phyloP scores from a whole-genome alignment of 331 rosid species.

The Cydonia oblonga region DNA sequence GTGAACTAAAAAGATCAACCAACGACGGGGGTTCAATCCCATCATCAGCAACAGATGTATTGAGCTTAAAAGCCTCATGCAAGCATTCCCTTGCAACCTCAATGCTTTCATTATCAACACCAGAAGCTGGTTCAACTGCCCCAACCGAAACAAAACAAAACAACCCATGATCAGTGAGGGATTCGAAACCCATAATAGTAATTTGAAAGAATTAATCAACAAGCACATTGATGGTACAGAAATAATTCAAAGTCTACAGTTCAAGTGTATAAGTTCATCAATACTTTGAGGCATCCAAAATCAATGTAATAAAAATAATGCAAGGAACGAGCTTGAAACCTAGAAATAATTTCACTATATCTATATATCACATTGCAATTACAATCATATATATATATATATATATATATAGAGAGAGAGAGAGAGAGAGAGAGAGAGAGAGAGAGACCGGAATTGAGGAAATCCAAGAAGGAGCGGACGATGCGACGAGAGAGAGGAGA shows the following conservation, averaged over 20 bases:
- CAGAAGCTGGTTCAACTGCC: conserved; percentile 64
- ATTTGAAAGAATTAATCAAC: not conserved
- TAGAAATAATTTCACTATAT: not conserved
- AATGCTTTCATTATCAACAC: conserved; percentile 64
- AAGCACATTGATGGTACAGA: not conserved
- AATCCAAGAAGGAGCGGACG: conserved; percentile 62
- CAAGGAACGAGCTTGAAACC: not conserved
- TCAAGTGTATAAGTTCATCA: not conserved
- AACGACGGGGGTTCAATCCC: conserved; percentile 31
- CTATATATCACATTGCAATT: not conserved
- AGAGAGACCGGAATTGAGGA: conserved; percentile 51
- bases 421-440: not conserved
- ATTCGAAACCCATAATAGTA: not conserved
- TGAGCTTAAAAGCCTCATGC: conserved; percentile 52
- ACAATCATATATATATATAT: too few species aligned
- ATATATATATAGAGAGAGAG: not conserved
- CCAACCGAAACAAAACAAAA: conserved; percentile 7
- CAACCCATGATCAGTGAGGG: too few species aligned
- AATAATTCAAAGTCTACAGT: not conserved
- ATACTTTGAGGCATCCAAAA: not conserved
- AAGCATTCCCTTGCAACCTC: conserved; percentile 81
- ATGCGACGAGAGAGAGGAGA: conserved; percentile 75
- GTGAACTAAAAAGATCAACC: conserved; percentile 54
- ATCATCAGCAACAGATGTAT: conserved; percentile 25
- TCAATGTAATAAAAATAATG: not conserved